Percentiles rank a stretch among this genome's conserved stretches.
Evolutionary conservation across 139 green algal genomes (phyloP).

Genomic region (Nannochloris sp.): DNA sequence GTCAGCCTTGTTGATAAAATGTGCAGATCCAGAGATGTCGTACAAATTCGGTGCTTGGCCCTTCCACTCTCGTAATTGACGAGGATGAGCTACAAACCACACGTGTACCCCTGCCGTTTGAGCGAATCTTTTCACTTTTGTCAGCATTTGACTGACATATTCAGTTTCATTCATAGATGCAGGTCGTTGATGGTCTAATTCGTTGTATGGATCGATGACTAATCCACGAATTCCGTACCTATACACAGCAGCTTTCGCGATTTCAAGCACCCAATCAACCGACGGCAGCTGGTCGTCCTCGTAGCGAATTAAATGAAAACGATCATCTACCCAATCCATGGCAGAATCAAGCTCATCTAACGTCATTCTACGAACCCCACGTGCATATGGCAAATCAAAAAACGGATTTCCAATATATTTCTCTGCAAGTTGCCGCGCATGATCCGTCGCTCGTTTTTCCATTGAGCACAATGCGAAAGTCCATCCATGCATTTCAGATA

Average conservation of each 20-base stretch:
- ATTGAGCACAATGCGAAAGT: conserved; percentile 82
- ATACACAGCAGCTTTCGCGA: conserved; percentile 40
- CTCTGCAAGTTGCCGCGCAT: conserved; percentile 82
- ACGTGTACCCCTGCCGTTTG: conserved; percentile 75
- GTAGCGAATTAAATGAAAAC: conserved; percentile 76
- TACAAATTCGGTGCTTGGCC: conserved; percentile 79
- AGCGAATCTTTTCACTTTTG: conserved; percentile 67
- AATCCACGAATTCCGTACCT: conserved; percentile 88
- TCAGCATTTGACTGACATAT: conserved; percentile 91
- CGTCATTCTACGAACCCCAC: conserved; percentile 33
- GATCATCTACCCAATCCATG: conserved; percentile 70
- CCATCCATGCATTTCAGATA: conserved; percentile 74
- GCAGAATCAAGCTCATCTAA: conserved; percentile 51
- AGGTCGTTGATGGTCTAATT: conserved; percentile 77
- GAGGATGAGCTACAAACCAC: conserved; percentile 95
- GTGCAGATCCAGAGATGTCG: conserved; percentile 85
- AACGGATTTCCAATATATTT: conserved; percentile 78
- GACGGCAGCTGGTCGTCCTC: conserved; percentile 75
- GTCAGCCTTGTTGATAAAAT: conserved; percentile 98
- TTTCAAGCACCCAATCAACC: conserved; percentile 89
- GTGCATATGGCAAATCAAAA: conserved; percentile 44
- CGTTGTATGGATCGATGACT: conserved; percentile 98
- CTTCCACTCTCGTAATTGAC: conserved; percentile 74
- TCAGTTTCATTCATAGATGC: conserved; percentile 77
- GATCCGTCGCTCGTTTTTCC: conserved; percentile 76